Evolutionary conservation across 2,329 filamentous ascomycete genomes (phyloP).

Genomic region (Fusarium verticillioides): DNA sequence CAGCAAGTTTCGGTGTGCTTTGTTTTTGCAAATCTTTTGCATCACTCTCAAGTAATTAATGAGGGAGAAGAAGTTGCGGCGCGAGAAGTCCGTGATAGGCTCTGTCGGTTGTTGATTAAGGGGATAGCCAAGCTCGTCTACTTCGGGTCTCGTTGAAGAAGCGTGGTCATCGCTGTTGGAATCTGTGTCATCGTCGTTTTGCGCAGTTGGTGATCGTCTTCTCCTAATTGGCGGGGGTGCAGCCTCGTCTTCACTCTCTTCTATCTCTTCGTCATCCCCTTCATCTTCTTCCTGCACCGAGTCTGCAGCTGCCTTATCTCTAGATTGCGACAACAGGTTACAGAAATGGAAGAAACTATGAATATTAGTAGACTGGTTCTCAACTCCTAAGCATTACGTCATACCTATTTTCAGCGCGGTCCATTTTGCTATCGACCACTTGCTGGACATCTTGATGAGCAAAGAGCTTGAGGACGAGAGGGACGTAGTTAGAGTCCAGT

Average conservation of each 20-base stretch:
- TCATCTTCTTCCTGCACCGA: constrained; percentile 51
- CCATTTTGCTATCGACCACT: constrained; percentile 85
- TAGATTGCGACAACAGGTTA: constrained; percentile 70
- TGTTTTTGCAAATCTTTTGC: constrained; percentile 97
- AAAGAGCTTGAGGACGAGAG: constrained; percentile 90
- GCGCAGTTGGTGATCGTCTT: constrained; percentile 58
- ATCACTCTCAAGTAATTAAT: constrained; percentile 97
- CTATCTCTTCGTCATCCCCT: constrained; percentile 50
- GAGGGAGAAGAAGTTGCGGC: constrained; percentile 92
- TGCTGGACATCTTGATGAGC: constrained; percentile 94
- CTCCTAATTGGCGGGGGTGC: constrained; percentile 84
- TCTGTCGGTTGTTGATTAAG: constrained; percentile 74
- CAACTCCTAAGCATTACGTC: constrained; percentile 20
- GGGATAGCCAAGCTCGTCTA: constrained; percentile 90
- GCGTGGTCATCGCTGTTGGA: constrained; percentile 49
- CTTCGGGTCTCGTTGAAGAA: constrained; percentile 62
- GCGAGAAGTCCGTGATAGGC: constrained; percentile 90
- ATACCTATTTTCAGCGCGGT: constrained; percentile 83
- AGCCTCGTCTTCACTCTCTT: constrained; percentile 78
- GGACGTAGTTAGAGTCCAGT: constrained; percentile 94
- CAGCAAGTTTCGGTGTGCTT: constrained; percentile 92
- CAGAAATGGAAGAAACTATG: constrained; percentile 91
- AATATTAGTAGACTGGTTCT: constrained; percentile 5
- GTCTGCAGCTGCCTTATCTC: constrained; percentile 50
- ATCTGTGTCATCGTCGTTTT: constrained; percentile 44